Evolutionary conservation across 179 eudicot species (phyloP), one percentile per base, ranked within the genome.

Genomic region (Patellifolia procumbens): DNA sequence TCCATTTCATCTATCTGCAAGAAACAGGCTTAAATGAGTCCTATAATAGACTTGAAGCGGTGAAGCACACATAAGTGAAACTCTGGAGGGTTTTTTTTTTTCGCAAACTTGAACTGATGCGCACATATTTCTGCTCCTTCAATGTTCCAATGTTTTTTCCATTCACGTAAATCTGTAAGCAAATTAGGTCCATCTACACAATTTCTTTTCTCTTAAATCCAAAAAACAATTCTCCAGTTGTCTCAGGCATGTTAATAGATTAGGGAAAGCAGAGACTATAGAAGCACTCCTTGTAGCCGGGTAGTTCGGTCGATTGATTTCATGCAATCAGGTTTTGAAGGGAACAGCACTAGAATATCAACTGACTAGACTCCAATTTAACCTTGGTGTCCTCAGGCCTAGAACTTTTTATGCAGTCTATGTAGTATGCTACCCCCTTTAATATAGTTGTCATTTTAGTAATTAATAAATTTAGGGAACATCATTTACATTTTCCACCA

Each of bases 1-100:
- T 24, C 32, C 26, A 24, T 28, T 34, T 34, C n/a, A 20, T 8
- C 20, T 48, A 24, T 49, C 78, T 75, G 71, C 78, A 64, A 43
- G 52, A 43, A 60, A 17, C 34, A 60, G 24, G 42, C 8, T 35
- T 26, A 64, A n/a, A 29, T 37, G 51, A 8, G 9, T 61, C 59
- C 68, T 63, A 22, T n/a, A 12, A 46, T 15, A 37, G 10, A 16
- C 8, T 37, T 37, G 34, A 7, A 74, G 43, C 22, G 48, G 42
- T n/a, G 64, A 24, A 72, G 45, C 74, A 52, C 45, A 7, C 26
- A 2, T 58, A 60, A 31, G 37, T 29, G 19, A n/a, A n/a, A n/a
- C n/a, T n/a, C n/a, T n/a, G n/a, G n/a, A n/a, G n/a, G n/a, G n/a
- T n/a, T n/a, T n/a, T 24, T 5, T 7, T n/a, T 24, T n/a, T 59